phyloP scores from a whole-genome alignment of 257 asterid species.

The Salvia splendens region DNA sequence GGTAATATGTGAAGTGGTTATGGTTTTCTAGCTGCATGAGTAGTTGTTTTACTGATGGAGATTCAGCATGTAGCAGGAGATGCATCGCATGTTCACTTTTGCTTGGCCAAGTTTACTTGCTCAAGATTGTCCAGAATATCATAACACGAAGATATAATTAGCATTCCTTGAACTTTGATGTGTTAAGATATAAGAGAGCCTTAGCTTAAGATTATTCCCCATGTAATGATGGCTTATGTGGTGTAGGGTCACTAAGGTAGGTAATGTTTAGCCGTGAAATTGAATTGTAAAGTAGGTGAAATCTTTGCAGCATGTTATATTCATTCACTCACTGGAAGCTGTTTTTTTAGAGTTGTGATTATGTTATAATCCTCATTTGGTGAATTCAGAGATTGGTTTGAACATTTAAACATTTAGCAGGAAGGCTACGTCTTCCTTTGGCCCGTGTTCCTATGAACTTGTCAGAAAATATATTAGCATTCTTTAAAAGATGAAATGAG shows the following conservation, averaged over 20 bases:
- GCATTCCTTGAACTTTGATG: not conserved
- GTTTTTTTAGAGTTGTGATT: not conserved
- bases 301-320: not conserved
- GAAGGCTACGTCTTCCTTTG: not conserved
- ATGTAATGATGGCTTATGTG: not conserved
- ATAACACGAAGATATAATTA: not conserved
- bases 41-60: constrained; percentile 1
- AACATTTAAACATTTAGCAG: not conserved
- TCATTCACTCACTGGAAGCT: not conserved
- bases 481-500: not conserved
- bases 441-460: not conserved
- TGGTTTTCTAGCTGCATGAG: constrained; percentile 5
- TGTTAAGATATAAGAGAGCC: constrained; percentile 12
- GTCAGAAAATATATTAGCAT: not conserved
- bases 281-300: constrained; percentile 2
- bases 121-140: constrained; percentile 1
- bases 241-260: not conserved
- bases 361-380: not conserved
- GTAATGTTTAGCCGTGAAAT: not conserved
- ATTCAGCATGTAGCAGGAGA: not conserved
- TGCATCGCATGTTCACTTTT: not conserved
- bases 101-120: not conserved
- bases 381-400: not conserved
- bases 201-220: not conserved
- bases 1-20: constrained; percentile 2